Evolutionary conservation across 2,329 filamentous ascomycete genomes (phyloP), one percentile per base, ranked within the genome.

Genomic region (Aspergillus brasiliensis): DNA sequence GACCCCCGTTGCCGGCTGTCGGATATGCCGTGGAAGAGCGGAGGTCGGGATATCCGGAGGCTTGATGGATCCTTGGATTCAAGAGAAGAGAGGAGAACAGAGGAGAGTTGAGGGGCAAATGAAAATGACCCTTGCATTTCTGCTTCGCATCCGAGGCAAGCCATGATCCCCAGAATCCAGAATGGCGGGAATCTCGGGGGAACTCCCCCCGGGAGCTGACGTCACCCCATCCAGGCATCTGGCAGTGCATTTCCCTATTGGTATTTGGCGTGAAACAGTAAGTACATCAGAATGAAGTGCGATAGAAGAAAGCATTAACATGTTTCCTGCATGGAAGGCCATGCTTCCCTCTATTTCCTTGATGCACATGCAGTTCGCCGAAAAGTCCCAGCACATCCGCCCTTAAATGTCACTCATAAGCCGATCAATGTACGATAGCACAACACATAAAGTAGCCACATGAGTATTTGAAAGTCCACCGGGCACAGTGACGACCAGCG

Each of bases 1-100:
- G 13, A 21, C n/a, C n/a, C 21, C 38, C 25, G 28, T 13, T 46
- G 19, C 27, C 38, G 31, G 27, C 25, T 5, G 44, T 27, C 59
- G 59, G 59, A 61, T 61, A 58, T 51, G 31, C 59, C 59, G 56
- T 51, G 17, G 6, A 44, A n/a, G 37, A 3, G 47, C 5, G 51
- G 27, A 23, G 17, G 11, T 54, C 59, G 59, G 59, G 21, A 47
- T 52, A 48, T 61, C 59, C 59, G 59, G 15, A 8, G 19, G 8
- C 37, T 46, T 28, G 47, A 25, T 31, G 46, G 19, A 11, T 23
- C 40, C 40, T 21, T 44, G 19, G 23, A 5, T 8, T 8, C 6
- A 40, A 40, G 51, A 10, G 13, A 23, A 27, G 21, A 28, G 40
- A 19, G 19, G 19, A 7, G 40, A 3, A 38, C 15, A 38, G 34